A percentile compares a stretch with the other conserved stretches of the same genome.
phyloP scores from a whole-genome alignment of 2,329 filamentous ascomycete genomes.

The Nemania sp. region DNA sequence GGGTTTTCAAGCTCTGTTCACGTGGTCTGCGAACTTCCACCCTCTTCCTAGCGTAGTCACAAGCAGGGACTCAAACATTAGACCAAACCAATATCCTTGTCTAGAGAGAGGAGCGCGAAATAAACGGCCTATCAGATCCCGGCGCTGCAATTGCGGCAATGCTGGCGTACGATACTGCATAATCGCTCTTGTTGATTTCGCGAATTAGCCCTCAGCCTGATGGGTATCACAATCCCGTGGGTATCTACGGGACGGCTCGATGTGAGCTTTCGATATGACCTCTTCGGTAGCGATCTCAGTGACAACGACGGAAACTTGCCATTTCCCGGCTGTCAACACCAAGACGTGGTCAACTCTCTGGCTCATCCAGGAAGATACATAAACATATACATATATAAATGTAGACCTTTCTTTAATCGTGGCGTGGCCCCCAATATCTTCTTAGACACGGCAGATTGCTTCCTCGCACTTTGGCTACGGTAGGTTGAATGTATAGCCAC shows the following conservation, averaged over 20 bases:
- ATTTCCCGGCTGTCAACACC: neutral
- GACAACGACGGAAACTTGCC: neutral
- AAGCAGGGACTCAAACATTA: neutral
- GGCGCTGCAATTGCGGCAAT: neutral
- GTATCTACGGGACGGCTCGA: neutral
- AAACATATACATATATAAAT: neutral
- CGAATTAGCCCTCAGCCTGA: slow-evolving; percentile 3
- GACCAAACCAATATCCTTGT: neutral
- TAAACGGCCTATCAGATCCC: neutral
- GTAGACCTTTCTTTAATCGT: too few relatives aligned
- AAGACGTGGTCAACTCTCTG: neutral
- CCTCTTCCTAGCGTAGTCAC: neutral
- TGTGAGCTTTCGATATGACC: neutral
- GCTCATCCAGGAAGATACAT: neutral
- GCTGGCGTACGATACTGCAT: neutral
- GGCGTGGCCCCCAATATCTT: too few relatives aligned
- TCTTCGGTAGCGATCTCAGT: slow-evolving; percentile 19
- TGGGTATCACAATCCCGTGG: slow-evolving; percentile 16
- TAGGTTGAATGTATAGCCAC: slow-evolving; percentile 34
- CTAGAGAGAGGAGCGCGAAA: neutral
- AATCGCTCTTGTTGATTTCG: neutral
- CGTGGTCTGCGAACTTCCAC: slow-evolving; percentile 3
- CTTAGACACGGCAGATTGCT: too few relatives aligned
- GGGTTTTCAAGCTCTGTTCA: slow-evolving; percentile 17
- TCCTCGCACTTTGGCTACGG: slow-evolving; percentile 14